Conservation (phyloP, 768 basidiomycete genomes). For the Coprinopsis cinerea region DNA sequence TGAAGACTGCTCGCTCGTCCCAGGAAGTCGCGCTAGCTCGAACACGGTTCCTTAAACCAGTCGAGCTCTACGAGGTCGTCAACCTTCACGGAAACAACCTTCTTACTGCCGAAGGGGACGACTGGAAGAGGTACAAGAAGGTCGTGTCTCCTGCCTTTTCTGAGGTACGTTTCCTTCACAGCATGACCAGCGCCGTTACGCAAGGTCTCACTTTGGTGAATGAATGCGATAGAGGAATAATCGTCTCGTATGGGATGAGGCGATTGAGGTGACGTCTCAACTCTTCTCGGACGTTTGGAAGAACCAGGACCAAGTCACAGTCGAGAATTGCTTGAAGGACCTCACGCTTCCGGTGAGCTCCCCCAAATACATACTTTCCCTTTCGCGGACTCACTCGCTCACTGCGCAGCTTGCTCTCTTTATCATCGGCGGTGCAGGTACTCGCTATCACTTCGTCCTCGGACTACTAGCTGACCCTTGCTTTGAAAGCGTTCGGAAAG, state of each 20-base stretch:
- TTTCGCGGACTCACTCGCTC: neutral
- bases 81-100: slow-evolving; percentile 51
- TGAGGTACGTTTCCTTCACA: neutral
- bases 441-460: neutral
- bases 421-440: slow-evolving; percentile 50
- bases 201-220: no score
- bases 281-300: slow-evolving; percentile 44
- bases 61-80: slow-evolving; percentile 37
- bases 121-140: slow-evolving; percentile 58
- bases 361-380: no score
- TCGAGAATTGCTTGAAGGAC: slow-evolving; percentile 41
- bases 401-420: slow-evolving; percentile 45
- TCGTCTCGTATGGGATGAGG: slow-evolving; percentile 41
- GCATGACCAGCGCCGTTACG: neutral
- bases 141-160: slow-evolving; percentile 50
- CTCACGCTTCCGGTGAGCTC: slow-evolving; percentile 46
- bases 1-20: neutral
- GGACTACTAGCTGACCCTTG: no score
- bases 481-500: slow-evolving; percentile 42
- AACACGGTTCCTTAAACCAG: slow-evolving; percentile 48
- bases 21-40: slow-evolving; percentile 47
- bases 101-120: slow-evolving; percentile 52
- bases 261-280: slow-evolving; percentile 30
- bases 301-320: slow-evolving; percentile 26
- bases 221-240: slow-evolving; percentile 37